phyloP scores from a whole-genome alignment of 2,329 filamentous ascomycete genomes.

The Thermoascus crustaceus region DNA sequence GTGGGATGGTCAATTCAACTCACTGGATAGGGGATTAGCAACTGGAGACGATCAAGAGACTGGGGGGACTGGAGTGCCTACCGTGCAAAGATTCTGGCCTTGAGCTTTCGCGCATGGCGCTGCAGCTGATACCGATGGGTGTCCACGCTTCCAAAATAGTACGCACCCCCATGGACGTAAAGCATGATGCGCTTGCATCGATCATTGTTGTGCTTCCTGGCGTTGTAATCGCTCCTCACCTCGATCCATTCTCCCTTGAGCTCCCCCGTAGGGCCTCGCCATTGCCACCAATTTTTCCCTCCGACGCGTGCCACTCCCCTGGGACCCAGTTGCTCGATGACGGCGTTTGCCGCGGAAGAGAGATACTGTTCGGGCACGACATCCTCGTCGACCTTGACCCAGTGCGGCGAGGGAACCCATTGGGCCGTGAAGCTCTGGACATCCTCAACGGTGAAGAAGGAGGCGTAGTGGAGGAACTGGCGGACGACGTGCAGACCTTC shows the following conservation, averaged over 20 bases:
- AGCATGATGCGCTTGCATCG: constrained; percentile 72
- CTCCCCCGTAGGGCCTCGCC: constrained; percentile 58
- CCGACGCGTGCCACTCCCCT: constrained; percentile 69
- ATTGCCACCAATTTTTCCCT: constrained; percentile 82
- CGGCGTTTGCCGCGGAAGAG: constrained; percentile 54
- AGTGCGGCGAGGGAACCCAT: constrained; percentile 82
- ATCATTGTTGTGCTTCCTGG: constrained; percentile 55
- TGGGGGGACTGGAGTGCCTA: too few relatives aligned
- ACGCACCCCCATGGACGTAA: constrained; percentile 89
- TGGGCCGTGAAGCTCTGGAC: constrained; percentile 85
- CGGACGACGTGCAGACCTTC: constrained; percentile 83
- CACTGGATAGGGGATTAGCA: constrained; percentile 9
- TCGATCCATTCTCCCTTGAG: constrained; percentile 91
- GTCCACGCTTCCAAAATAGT: constrained; percentile 92
- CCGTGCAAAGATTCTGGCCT: constrained; percentile 76
- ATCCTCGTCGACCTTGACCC: constrained; percentile 70
- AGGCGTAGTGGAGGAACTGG: constrained; percentile 74
- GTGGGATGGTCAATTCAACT: too few relatives aligned
- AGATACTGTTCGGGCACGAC: constrained; percentile 59
- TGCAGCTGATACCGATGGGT: constrained; percentile 99
- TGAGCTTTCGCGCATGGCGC: constrained; percentile 85
- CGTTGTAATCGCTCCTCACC: constrained; percentile 74
- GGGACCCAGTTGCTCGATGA: constrained; percentile 68
- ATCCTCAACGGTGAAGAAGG: constrained; percentile 86
- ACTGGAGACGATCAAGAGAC: too few relatives aligned